Evolutionary conservation across 495 filamentous ascomycete species (phyloP).

Genomic region (Choiromyces venosus): DNA sequence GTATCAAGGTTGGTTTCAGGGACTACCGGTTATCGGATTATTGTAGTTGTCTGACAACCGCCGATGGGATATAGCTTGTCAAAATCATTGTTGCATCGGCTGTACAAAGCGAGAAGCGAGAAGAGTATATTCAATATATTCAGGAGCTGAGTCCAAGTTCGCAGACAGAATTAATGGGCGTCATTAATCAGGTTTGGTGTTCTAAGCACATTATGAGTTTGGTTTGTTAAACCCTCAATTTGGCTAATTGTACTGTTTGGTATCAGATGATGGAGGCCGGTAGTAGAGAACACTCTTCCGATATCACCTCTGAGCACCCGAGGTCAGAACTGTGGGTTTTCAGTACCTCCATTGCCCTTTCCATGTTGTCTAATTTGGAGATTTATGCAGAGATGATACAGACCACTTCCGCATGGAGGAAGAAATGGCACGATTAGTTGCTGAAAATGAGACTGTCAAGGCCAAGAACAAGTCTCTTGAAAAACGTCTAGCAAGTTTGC

Average conservation of each 20-base stretch:
- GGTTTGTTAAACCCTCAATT: neutral
- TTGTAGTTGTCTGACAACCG: neutral
- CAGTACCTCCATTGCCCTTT: neutral
- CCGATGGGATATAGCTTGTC: conserved; percentile 22
- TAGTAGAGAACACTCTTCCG: conserved; percentile 4
- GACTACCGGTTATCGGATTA: neutral
- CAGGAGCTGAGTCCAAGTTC: conserved; percentile 36
- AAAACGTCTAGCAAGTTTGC: conserved; percentile 26
- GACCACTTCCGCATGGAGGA: conserved; percentile 42
- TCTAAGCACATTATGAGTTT: neutral
- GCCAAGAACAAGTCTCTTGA: conserved; percentile 32
- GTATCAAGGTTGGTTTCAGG: conserved; percentile 28
- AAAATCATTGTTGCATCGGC: conserved; percentile 42
- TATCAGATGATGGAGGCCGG: conserved; percentile 37
- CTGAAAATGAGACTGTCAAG: conserved; percentile 40
- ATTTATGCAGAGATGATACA: conserved; percentile 28
- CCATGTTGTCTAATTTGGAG: neutral
- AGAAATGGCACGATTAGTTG: conserved; percentile 40
- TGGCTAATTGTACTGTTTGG: neutral
- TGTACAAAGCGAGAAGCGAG: conserved; percentile 40
- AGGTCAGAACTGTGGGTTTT: neutral
- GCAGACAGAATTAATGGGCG: conserved; percentile 41
- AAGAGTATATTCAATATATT: conserved; percentile 40
- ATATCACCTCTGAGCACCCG: neutral
- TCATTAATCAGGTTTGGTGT: conserved; percentile 33